Evolutionary conservation across 2,329 filamentous ascomycete species (phyloP).

Genomic region (Dendrostoma leiphaemia): DNA sequence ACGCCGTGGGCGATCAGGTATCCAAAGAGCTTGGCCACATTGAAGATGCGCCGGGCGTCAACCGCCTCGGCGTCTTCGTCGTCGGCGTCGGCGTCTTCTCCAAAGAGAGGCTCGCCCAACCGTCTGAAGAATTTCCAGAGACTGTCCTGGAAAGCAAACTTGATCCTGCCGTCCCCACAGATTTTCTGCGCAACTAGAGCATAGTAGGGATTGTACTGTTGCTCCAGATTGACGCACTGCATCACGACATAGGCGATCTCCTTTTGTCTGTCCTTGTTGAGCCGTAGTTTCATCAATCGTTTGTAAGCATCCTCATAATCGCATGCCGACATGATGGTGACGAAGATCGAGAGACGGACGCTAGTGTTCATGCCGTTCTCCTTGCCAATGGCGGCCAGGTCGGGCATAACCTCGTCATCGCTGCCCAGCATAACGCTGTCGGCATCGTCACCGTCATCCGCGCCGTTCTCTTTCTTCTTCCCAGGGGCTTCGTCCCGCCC

Average conservation of each 20-base stretch:
- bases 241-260: slow-evolving; percentile 87
- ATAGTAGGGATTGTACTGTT: slow-evolving; percentile 90
- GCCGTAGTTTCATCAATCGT: slow-evolving; percentile 74
- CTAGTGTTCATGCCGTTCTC: slow-evolving; percentile 85
- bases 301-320: slow-evolving; percentile 82
- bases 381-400: slow-evolving; percentile 71
- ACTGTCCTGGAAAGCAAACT: slow-evolving; percentile 82
- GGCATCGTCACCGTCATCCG: slow-evolving; percentile 35
- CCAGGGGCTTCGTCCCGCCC: slow-evolving; percentile 32
- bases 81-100: slow-evolving; percentile 58
- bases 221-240: slow-evolving; percentile 81
- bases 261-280: slow-evolving; percentile 82
- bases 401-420: slow-evolving; percentile 55
- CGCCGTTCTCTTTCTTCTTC: slow-evolving; percentile 21
- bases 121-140: slow-evolving; percentile 83
- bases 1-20: slow-evolving; percentile 45
- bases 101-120: slow-evolving; percentile 78
- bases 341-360: slow-evolving; percentile 86
- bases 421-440: slow-evolving; percentile 28
- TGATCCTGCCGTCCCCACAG: slow-evolving; percentile 71
- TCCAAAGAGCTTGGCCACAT: slow-evolving; percentile 55
- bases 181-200: slow-evolving; percentile 78
- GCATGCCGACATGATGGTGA: slow-evolving; percentile 80
- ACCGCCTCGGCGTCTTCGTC: slow-evolving; percentile 46
- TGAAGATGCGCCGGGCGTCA: slow-evolving; percentile 50